Evolutionary conservation across 2,329 filamentous ascomycete genomes (phyloP), one percentile per base, ranked within the genome.

Genomic region (Neonectria hederae): DNA sequence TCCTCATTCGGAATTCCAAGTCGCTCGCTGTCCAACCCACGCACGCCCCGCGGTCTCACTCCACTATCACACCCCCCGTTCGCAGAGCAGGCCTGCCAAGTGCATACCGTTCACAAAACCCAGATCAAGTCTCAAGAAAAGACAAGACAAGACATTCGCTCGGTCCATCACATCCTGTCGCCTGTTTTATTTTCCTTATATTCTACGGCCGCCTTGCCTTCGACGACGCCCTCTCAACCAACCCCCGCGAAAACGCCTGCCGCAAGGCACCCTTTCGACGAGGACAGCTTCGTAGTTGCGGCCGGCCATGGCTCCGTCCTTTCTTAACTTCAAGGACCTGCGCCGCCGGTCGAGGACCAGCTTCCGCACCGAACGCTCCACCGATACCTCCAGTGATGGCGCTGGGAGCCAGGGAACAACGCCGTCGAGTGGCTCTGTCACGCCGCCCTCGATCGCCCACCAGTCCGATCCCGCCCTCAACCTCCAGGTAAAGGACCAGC

Each of bases 301-400:
- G 67, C 64, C 69, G 69, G 66, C 68, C 69, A 89, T 89, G 87
- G 82, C 86, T 60, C 85, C 87, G 35, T 81, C 90, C 46, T 92
- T 97, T 75, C 84, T 96, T 66, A 86, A 78, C 70, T 78, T 87
- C 73, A 92, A 89, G 79, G 89, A 91, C 75, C 81, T 97, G 61
- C 91, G 92, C 72, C 88, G 92, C 72, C 90, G 90, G 72, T 96
- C 92, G 61, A 90, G 85, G 77, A 87, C 89, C 65, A 94, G 89
- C 82, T 90, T 94, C 80, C 88, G 86, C 63, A 89, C 88, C 52
- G 86, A 87, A 43, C 84, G 83, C 65, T 88, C 88, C 43, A 87
- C 85, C 52, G 87, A 90, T 72, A 85, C 84, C 9, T 87, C 86
- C 51, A 89, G 87, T 76, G 87, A 88, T 75, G 86, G 84, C 66